phyloP scores from a whole-genome alignment of 352 stramenopile genomes.

The Blastocystis sp. region DNA sequence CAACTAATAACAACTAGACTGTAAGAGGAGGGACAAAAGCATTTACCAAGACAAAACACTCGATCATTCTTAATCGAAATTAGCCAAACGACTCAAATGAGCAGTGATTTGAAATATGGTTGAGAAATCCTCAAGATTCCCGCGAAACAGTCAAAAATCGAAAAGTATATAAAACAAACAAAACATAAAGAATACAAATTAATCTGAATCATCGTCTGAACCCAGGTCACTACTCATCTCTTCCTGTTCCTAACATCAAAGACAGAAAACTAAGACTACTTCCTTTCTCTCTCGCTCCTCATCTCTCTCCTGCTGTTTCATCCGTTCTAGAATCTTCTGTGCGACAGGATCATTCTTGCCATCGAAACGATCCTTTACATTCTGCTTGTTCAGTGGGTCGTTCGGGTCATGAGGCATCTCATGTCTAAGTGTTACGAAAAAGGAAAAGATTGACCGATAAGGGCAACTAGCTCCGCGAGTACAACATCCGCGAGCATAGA shows the following conservation, averaged over 20 bases:
- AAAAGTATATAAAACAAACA: slow-evolving; percentile 4
- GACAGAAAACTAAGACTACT: neutral
- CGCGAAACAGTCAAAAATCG: neutral
- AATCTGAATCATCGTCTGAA: neutral
- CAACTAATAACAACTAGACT: neutral
- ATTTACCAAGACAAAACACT: neutral
- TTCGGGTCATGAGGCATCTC: slow-evolving; percentile 77
- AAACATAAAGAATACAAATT: neutral
- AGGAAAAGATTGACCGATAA: slow-evolving; percentile 67
- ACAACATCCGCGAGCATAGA: slow-evolving; percentile 79
- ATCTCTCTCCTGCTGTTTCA: slow-evolving; percentile 15
- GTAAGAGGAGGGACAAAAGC: neutral
- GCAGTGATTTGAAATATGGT: neutral
- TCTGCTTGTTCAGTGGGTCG: slow-evolving; percentile 78
- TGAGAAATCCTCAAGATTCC: neutral
- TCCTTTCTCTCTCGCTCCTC: slow-evolving; percentile 28
- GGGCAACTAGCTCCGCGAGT: slow-evolving; percentile 78
- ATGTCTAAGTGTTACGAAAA: slow-evolving; percentile 65
- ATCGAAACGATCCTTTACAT: slow-evolving; percentile 79
- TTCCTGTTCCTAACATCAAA: neutral
- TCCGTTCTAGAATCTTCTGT: slow-evolving; percentile 72
- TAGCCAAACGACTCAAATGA: neutral
- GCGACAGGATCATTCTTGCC: slow-evolving; percentile 80
- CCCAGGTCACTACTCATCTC: neutral
- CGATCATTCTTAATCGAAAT: slow-evolving; percentile 4